Base-by-base conservation (phyloP, 2,329 filamentous ascomycete genomes). In the Cladosporium oxysporum region DNA sequence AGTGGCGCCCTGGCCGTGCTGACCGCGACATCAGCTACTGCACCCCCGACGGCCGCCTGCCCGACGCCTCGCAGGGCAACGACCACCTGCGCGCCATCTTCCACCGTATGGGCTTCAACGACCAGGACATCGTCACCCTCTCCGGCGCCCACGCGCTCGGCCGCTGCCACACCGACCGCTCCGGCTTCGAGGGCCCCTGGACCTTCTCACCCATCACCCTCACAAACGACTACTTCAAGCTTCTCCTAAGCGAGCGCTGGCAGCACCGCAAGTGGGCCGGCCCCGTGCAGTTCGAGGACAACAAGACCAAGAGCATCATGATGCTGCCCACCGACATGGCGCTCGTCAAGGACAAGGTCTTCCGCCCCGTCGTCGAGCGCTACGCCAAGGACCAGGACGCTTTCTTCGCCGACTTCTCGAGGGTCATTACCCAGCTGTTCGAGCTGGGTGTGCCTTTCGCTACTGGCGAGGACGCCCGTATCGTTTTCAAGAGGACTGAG, bases 41-140 rank as follows among this genome's bases (percentile, higher is more conserved):
- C 87, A 97, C 95, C 31, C 95, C 95, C 60, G 93, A 97, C 76
- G 95, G 95, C 71, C 93, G 94, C 79, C 85, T 93, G 23, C 91
- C 93, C 69, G 93, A 99, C 78, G 94, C 86, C 61, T 79, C 87
- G 73, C 87, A 97, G 85, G 90, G 87, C 68, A 83, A 88, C 68
- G 87, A 88, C 76, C 94, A 98, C 82, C 86, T 98, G 73, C 90
- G 95, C 75, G 87, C 87, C 82, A 94, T 98, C 83, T 99, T 98
- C 82, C 87, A 89, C 80, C 92, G 94, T 78, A 98, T 98, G 94
- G 94, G 94, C 72, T 98, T 97, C 86, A 90, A 95, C 80, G 94
- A 99, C 82, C 91, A 91, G 76, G 93, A 97, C 81, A 98, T 98
- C 77, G 94, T 97, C 55, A 95, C 94, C 33, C 62, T 65, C 6